Evolutionary conservation across 202 grass and related monocot genomes (phyloP), one percentile per base, ranked within the genome.

Genomic region (Musa balbisiana): DNA sequence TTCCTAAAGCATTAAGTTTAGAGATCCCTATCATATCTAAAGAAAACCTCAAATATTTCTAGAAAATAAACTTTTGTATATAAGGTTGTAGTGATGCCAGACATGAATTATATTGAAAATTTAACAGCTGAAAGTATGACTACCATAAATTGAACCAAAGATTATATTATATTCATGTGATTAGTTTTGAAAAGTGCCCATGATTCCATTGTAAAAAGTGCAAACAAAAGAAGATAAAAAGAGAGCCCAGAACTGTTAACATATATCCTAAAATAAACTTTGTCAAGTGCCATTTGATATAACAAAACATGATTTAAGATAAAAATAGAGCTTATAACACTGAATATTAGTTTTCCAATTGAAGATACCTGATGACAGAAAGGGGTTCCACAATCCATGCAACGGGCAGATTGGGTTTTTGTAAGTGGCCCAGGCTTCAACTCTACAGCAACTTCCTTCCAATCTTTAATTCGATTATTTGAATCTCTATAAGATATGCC

Each of bases 381-480:
- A 73, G 95, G 95, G 79, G 95, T 99, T 49, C 95, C 95, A 77
- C 95, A 99, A 79, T 95, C 95, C 95, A 99, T 99, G 80, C 95
- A 99, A 43, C 95, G 91, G 74, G 95, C 95, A 50, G 95, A 95
- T 74, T 99, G 95, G n/a, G 95, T 99, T 70, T 90, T 92, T 43
- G 92, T 62, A 49, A 99, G 73, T 21, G 95, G 85, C 51, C 91
- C 95, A 58, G 95, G 95, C 62, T 88, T 86, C 78, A 86, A 87
- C 64, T 95, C 95, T 67, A 90, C 86, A 63, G 91, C 95, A 60
- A 99, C 91, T 88, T 99, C 95, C 2, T 92, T 82, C 83, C 85
- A 99, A 79, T 99, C 95, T 74, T 90, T 85, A 33, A 95, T 72
- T 64, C 95, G 85, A 17, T 82, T 78, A 55, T 79, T 77, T 65